These are phyloP conservation scores for Neurospora crassa DNA, from an alignment of 2,329 filamentous ascomycete species.

Conservation along the genomic window DNA sequence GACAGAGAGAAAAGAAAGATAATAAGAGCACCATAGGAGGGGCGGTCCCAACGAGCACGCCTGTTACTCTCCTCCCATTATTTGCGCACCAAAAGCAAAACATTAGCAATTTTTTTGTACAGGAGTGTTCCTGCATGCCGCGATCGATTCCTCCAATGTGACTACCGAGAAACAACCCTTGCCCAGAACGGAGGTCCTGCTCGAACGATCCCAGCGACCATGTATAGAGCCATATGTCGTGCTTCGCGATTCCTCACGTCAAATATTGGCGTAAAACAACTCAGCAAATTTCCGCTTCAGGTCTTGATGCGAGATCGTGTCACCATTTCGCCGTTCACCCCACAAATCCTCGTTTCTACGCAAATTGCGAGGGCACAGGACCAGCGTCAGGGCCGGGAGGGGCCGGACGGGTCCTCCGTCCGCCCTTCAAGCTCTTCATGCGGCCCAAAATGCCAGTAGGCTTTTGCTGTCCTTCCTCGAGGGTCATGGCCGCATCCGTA, in stretches of 20 bases:
- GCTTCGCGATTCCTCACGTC: not conserved
- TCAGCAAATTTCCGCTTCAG: conserved; percentile 6
- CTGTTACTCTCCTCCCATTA: not conserved
- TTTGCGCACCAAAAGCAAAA: not conserved
- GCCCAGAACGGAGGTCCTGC: not conserved
- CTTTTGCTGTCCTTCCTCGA: conserved; percentile 29
- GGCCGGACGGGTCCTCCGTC: conserved; percentile 40
- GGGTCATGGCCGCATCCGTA: conserved; percentile 37
- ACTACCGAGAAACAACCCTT: not conserved
- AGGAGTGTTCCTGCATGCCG: not conserved
- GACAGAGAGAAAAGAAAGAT: not conserved
- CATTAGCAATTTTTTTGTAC: not conserved
- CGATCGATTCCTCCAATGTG: not conserved
- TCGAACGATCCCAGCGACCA: not conserved
- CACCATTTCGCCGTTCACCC: conserved; percentile 9
- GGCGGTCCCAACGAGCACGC: not conserved
- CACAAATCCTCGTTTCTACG: not conserved
- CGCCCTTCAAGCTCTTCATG: conserved; percentile 75
- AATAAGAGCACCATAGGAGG: not conserved
- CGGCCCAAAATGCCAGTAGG: conserved; percentile 57
- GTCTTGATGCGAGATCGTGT: conserved; percentile 6
- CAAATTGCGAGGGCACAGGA: conserved; percentile 11
- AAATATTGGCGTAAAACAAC: not conserved
- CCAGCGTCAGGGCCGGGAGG: conserved; percentile 20
- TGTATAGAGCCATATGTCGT: not conserved